Percentiles rank a stretch among this genome's conserved stretches.
phyloP scores from a whole-genome alignment of 2,329 filamentous ascomycete species.

The Microdochium bolleyi region DNA sequence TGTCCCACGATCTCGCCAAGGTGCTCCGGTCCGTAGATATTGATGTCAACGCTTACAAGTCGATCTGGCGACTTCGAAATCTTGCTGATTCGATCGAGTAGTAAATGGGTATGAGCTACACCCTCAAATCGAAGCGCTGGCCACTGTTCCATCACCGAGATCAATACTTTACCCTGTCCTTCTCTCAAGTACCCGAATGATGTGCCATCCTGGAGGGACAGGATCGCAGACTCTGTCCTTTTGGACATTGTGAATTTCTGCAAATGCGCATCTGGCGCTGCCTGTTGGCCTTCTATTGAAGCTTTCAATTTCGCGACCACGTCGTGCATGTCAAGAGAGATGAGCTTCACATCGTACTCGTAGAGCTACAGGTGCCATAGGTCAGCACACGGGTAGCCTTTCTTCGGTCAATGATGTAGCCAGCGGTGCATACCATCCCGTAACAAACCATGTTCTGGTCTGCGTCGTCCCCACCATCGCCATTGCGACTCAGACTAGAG shows the following conservation, averaged over 20 bases:
- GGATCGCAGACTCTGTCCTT: conserved; percentile 9
- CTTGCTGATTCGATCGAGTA: conserved; percentile 15
- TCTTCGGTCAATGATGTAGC: background rate
- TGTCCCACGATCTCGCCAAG: conserved; percentile 14
- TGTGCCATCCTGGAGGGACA: conserved; percentile 12
- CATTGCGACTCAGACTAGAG: too few relatives aligned
- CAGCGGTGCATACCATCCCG: conserved; percentile 13
- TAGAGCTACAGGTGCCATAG: conserved; percentile 8
- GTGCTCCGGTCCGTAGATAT: conserved; percentile 24
- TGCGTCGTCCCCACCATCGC: too few relatives aligned
- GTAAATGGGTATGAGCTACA: conserved; percentile 6
- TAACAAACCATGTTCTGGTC: conserved; percentile 13
- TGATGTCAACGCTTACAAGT: conserved; percentile 23
- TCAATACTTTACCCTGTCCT: conserved; percentile 9
- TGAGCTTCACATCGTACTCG: conserved; percentile 14
- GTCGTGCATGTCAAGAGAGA: conserved; percentile 10
- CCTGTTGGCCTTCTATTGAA: conserved; percentile 4
- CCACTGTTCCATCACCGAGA: conserved; percentile 6
- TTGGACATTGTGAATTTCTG: conserved; percentile 11
- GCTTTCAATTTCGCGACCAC: conserved; percentile 6
- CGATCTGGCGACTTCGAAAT: conserved; percentile 17
- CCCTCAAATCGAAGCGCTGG: conserved; percentile 11
- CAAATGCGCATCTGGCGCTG: background rate
- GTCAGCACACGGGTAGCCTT: background rate
- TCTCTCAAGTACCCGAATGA: conserved; percentile 14